phyloP scores from a whole-genome alignment of 2,329 filamentous ascomycete species.

The Aspergillus sp. region DNA sequence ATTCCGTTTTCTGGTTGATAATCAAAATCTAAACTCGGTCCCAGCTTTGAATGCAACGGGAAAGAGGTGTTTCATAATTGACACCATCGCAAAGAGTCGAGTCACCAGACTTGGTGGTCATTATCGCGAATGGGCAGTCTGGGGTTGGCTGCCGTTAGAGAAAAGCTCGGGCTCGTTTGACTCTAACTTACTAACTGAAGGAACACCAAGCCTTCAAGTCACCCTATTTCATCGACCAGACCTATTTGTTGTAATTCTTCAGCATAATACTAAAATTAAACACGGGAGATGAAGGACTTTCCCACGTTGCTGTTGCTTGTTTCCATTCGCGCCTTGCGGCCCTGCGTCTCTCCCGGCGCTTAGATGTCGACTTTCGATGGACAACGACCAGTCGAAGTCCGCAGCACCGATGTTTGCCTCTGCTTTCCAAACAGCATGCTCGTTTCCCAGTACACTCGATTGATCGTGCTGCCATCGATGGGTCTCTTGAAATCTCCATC shows the following conservation, averaged over 20 bases:
- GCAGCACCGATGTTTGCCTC: background rate
- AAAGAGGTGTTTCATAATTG: background rate
- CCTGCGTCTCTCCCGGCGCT: slow-evolving; percentile 3
- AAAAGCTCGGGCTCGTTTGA: background rate
- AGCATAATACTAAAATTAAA: slow-evolving; percentile 1
- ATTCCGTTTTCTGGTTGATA: background rate
- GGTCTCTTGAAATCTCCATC: background rate
- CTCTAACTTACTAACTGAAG: background rate
- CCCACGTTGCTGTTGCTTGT: slow-evolving; percentile 7
- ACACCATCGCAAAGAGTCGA: background rate
- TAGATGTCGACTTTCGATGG: background rate
- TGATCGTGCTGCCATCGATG: background rate
- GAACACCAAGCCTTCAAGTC: background rate
- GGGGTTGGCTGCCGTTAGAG: background rate
- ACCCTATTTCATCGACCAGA: background rate
- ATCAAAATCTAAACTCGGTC: background rate
- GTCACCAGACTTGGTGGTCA: background rate
- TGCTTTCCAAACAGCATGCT: background rate
- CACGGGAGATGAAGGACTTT: background rate
- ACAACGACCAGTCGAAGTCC: background rate
- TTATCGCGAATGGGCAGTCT: background rate
- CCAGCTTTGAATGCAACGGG: background rate
- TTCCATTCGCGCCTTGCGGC: slow-evolving; percentile 10
- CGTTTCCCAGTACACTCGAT: background rate
- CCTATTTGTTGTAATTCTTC: background rate